Evolutionary conservation across 176 grass and related monocot species (phyloP), one percentile per base, ranked within the genome.

Genomic region (Phyllostachys edulis): DNA sequence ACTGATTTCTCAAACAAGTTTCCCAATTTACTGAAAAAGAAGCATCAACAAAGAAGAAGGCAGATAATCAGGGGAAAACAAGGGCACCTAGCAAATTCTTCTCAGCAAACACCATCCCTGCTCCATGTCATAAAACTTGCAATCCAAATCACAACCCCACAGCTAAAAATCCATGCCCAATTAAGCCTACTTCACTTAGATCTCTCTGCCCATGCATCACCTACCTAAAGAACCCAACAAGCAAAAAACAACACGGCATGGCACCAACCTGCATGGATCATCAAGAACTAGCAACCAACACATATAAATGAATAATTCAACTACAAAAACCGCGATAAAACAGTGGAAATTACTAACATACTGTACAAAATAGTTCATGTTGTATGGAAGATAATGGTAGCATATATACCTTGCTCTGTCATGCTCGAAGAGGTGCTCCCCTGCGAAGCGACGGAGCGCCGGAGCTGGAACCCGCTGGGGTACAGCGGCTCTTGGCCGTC

Each of bases 401-500:
- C 16, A 47, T 0, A 17, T 3, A 54, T 82, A 95, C 93, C 90
- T 88, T 92, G 88, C 17, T 73, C 82, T 5, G 78, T 38, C 60
- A 71, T 39, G 82, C 79, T 60, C 1, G 82, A 76, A 12, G 87
- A 88, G 17, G 75, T 37, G 89, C 77, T 75, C 61, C 84, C 87
- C 65, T 87, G 89, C 20, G 81, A 81, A 9, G 72, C 71, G 47
- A 87, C 78, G 20, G 90, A 78, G 38, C 87, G 83, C 8, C 84
- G 90, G 47, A 79, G 86, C 79, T 80, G 93, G 66, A 90, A 84
- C 5, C 68, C 76, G 27, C 40, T 82, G 24, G 60, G 80, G 77
- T 71, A 64, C 5, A 84, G 62, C 13, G 52, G 21, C 50, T 79
- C 85, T 23, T 42, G 77, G 3, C 67, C 29, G 34, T 94, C 88